Evolutionary conservation across 1,139 yeast species (phyloP), one percentile per base, ranked within the genome.

Genomic region (Hansenula lynferdii): DNA sequence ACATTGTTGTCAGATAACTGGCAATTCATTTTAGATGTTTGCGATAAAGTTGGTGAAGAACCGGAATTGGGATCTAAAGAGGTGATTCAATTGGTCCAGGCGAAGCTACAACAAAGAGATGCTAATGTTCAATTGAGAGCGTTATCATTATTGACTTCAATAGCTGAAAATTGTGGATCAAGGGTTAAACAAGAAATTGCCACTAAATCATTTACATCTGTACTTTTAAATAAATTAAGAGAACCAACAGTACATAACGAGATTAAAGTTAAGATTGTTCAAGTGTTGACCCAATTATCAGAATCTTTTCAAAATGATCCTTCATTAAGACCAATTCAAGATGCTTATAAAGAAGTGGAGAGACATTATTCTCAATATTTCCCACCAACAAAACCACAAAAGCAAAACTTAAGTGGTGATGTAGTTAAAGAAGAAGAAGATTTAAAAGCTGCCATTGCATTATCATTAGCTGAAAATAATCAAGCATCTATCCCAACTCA

Each of bases 91-190:
- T 37, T 54, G 3, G 62, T 89, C 17, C 68, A 72, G 35, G 60
- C 67, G 17, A 70, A 89, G 37, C 63, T 90, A 34, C 31, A 30
- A 1, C 66, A 67, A 27, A 67, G 74, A 34, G 92, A 86, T 58
- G 97, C 95, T 22, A 92, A 90, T 59, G 83, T 85, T 2, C 77
- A 86, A 22, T 65, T 90, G 39, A 72, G 95, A 50, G 62, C 94
- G 0, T 62, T 92, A 38, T 74, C 96, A 0, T 50, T 92, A 39
- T 64, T 86, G 16, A 73, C 78, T 16, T 82, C 96, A 0, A 61
- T 87, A 27, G 96, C 96, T 1, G 96, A 90, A 60, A 92, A 92
- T 58, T 90, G 97, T 63, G 97, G 97, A 1, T 80, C 95, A 3
- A 70, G 89, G 49, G 77, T 85, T 75, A 81, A 80, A 51, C 89